Conservation (phyloP, 129 eudicot genomes). For the Gnaphalium uliginosum region DNA sequence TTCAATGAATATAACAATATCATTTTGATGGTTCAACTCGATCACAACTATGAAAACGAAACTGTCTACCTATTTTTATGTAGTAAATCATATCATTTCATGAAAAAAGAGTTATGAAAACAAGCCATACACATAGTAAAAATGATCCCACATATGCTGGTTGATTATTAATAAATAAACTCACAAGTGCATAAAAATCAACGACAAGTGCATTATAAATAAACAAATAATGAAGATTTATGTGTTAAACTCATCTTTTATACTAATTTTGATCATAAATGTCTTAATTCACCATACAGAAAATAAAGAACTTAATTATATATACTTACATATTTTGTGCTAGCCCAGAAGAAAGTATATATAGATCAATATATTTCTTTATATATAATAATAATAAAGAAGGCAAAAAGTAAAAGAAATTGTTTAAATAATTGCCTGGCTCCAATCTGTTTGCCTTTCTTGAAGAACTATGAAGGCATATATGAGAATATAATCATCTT, state of each 20-base stretch:
- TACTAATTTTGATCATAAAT: neutral
- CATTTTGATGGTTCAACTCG: too few species aligned
- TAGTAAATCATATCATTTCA: too few species aligned
- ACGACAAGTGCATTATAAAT: too few species aligned
- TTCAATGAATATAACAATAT: too few species aligned
- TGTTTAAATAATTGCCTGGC: slow-evolving; percentile 56
- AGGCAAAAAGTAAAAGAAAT: slow-evolving; percentile 8
- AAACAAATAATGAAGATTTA: too few species aligned
- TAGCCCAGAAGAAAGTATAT: slow-evolving; percentile 12
- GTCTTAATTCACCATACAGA: neutral
- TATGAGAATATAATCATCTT: slow-evolving; percentile 21
- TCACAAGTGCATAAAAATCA: too few species aligned
- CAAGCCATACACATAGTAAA: too few species aligned
- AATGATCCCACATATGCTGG: too few species aligned
- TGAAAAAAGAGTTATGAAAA: too few species aligned
- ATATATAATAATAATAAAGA: slow-evolving; percentile 9
- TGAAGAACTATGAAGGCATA: slow-evolving; percentile 35
- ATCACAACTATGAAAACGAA: too few species aligned
- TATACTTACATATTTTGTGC: neutral
- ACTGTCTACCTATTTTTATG: too few species aligned
- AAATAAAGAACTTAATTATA: neutral
- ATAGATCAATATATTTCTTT: neutral
- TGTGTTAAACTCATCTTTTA: neutral
- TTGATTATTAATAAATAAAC: too few species aligned
- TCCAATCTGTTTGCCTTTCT: slow-evolving; percentile 64